phyloP scores from a whole-genome alignment of 2,329 filamentous ascomycete genomes.

The Grosmannia huntii region DNA sequence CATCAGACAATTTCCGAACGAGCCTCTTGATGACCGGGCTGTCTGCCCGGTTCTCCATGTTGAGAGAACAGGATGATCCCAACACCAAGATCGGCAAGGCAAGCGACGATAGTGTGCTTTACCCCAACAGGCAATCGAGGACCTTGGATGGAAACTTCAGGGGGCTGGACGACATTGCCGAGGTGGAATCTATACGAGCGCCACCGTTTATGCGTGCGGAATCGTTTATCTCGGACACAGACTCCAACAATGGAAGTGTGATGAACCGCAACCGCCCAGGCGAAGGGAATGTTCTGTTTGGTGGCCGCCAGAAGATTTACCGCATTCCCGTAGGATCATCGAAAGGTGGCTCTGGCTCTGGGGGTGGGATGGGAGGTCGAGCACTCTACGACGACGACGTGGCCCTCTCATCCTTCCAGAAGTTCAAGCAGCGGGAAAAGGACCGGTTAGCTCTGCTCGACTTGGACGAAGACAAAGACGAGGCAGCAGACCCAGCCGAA shows the following conservation, averaged over 20 bases:
- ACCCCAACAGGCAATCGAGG: slow-evolving; percentile 67
- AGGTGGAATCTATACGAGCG: slow-evolving; percentile 68
- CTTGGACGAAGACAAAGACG: neutral
- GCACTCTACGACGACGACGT: slow-evolving; percentile 81
- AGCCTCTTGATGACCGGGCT: slow-evolving; percentile 92
- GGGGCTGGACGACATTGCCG: slow-evolving; percentile 70
- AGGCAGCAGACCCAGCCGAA: slow-evolving; percentile 16
- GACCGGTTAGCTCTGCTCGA: slow-evolving; percentile 25
- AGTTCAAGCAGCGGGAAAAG: slow-evolving; percentile 50
- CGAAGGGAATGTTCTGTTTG: slow-evolving; percentile 88
- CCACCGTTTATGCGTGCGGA: slow-evolving; percentile 44
- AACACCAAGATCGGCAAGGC: slow-evolving; percentile 83
- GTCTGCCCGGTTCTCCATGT: slow-evolving; percentile 92
- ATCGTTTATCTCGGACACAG: slow-evolving; percentile 58
- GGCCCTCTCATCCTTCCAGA: slow-evolving; percentile 70
- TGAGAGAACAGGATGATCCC: slow-evolving; percentile 88
- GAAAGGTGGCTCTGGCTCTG: slow-evolving; percentile 19
- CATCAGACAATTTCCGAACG: slow-evolving; percentile 83
- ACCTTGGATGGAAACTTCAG: slow-evolving; percentile 50
- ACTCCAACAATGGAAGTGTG: slow-evolving; percentile 53
- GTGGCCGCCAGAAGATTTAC: slow-evolving; percentile 90
- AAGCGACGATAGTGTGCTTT: slow-evolving; percentile 85
- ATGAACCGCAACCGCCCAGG: slow-evolving; percentile 72
- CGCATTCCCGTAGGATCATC: slow-evolving; percentile 53
- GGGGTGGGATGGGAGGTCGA: slow-evolving; percentile 49